Percentiles rank a stretch among this genome's conserved stretches.
Evolutionary conservation across 2,329 filamentous ascomycete genomes (phyloP).

Genomic region (Trichophyton mentagrophytes): DNA sequence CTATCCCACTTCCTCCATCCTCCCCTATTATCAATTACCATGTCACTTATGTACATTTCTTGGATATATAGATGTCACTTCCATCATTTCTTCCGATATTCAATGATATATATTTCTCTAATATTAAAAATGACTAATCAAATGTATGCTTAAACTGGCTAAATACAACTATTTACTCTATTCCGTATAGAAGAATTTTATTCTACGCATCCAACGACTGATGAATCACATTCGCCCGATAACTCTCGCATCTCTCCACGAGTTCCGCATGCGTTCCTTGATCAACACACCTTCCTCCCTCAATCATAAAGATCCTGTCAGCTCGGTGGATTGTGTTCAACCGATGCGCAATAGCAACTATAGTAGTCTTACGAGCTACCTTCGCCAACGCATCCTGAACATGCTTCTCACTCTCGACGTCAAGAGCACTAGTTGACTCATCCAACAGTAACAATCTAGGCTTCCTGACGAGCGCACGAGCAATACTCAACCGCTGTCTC

Average conservation of each 20-base stretch:
- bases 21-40: not conserved
- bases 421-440: conserved; percentile 48
- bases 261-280: conserved; percentile 39
- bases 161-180: not conserved
- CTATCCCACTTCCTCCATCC: not conserved
- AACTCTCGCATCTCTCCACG: conserved; percentile 37
- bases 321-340: conserved; percentile 40
- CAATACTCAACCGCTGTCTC: conserved; percentile 46
- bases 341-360: conserved; percentile 32
- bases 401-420: conserved; percentile 40
- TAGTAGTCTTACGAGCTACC: conserved; percentile 24
- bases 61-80: not conserved
- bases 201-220: conserved; percentile 32
- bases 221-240: conserved; percentile 39
- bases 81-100: not conserved
- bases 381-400: conserved; percentile 32
- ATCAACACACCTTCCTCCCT: conserved; percentile 38
- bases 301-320: conserved; percentile 64
- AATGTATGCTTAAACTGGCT: not conserved
- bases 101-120: not conserved
- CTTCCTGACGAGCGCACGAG: conserved; percentile 43
- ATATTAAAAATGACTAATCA: not conserved
- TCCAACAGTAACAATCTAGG: conserved; percentile 47
- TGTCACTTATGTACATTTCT: not conserved
- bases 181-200: not conserved